Conservation (phyloP, 352 stramenopile genomes). For the Pythium coloratum region DNA sequence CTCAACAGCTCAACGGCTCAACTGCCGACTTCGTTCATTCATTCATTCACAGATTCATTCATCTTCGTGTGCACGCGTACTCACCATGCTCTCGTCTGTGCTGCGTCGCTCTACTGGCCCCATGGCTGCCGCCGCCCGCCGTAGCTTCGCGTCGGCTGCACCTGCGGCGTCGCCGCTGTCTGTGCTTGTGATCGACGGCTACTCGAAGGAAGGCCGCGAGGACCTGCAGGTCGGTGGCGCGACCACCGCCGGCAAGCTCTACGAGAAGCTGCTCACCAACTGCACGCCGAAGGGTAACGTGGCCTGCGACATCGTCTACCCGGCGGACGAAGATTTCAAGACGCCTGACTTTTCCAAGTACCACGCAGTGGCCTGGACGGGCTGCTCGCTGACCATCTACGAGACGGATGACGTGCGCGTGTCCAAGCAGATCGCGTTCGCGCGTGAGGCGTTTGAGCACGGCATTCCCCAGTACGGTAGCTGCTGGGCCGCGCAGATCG, state of each 20-base stretch:
- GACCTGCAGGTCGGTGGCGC: constrained; percentile 68
- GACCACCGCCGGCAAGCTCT: constrained; percentile 70
- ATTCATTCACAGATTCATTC: constrained; percentile 2
- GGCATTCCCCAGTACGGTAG: constrained; percentile 77
- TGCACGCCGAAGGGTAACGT: constrained; percentile 52
- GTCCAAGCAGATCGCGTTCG: constrained; percentile 74
- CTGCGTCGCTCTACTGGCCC: constrained; percentile 10
- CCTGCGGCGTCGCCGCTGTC: constrained; percentile 37
- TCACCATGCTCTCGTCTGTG: constrained; percentile 11
- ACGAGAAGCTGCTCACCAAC: constrained; percentile 60
- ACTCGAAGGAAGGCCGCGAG: constrained; percentile 63
- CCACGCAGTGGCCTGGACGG: constrained; percentile 76
- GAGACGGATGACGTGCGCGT: constrained; percentile 55
- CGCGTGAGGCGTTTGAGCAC: constrained; percentile 63
- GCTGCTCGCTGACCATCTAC: constrained; percentile 75
- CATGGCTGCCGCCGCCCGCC: not conserved
- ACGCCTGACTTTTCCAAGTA: constrained; percentile 67
- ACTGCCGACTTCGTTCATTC: not conserved
- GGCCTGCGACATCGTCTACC: constrained; percentile 63
- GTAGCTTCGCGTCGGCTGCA: constrained; percentile 11
- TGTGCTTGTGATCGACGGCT: constrained; percentile 78
- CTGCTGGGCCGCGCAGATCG: constrained; percentile 83
- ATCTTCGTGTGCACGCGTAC: not conserved
- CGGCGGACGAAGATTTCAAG: constrained; percentile 64
- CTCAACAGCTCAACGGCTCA: not conserved